phyloP scores from a whole-genome alignment of 2,329 filamentous ascomycete genomes.

The Epichloe glyceriae region DNA sequence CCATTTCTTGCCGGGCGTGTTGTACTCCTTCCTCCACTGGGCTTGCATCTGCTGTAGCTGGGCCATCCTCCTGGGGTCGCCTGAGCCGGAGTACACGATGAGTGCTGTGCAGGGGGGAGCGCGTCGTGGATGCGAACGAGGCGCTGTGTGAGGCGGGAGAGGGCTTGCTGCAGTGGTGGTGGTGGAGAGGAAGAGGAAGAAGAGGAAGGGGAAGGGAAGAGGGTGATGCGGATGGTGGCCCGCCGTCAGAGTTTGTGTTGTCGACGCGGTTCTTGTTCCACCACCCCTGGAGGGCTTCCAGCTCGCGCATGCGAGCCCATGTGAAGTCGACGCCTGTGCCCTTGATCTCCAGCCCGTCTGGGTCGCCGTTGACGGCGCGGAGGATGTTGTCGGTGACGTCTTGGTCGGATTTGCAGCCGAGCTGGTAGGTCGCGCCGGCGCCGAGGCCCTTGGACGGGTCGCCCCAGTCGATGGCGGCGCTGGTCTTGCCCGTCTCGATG shows the following conservation, averaged over 20 bases:
- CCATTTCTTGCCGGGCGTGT: slow-evolving; percentile 50
- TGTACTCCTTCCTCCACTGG: slow-evolving; percentile 51
- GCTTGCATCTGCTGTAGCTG: slow-evolving; percentile 46
- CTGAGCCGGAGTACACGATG: slow-evolving; percentile 52
- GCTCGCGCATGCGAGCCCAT: slow-evolving; percentile 52
- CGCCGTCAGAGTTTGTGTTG: slow-evolving; percentile 20
- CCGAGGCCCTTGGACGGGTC: slow-evolving; percentile 51
- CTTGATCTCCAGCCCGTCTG: slow-evolving; percentile 42
- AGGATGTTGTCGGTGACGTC: slow-evolving; percentile 42
- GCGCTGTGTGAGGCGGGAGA: slow-evolving; percentile 32
- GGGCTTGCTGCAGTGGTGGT: slow-evolving; percentile 30
- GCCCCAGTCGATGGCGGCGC: slow-evolving; percentile 81
- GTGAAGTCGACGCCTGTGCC: slow-evolving; percentile 53
- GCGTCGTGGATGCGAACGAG: slow-evolving; percentile 42
- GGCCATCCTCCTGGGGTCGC: slow-evolving; percentile 55
- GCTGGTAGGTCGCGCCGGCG: slow-evolving; percentile 39
- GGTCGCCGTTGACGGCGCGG: slow-evolving; percentile 46
- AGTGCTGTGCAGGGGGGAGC: slow-evolving; percentile 54
- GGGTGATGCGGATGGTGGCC: slow-evolving; percentile 13
- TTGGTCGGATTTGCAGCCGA: slow-evolving; percentile 46
- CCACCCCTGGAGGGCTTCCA: slow-evolving; percentile 54
- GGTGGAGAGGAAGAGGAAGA: slow-evolving; percentile 8
- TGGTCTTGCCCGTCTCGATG: slow-evolving; percentile 44
- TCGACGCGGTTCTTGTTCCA: slow-evolving; percentile 46
- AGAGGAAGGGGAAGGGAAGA: slow-evolving; percentile 3